phyloP scores from a whole-genome alignment of 495 filamentous ascomycete species.

The Penicillium coffeae region DNA sequence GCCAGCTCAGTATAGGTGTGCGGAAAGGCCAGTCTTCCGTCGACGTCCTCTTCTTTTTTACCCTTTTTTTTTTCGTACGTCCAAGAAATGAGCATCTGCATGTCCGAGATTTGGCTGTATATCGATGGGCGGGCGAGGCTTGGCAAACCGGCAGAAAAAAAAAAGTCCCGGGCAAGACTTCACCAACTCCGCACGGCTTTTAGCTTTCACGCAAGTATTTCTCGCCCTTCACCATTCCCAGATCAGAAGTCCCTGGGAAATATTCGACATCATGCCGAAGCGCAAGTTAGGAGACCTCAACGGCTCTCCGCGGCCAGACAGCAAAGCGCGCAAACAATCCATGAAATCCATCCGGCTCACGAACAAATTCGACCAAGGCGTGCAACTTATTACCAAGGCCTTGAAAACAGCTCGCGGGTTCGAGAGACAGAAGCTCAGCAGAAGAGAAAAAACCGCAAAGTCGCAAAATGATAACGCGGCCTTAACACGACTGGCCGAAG shows the following conservation, averaged over 20 bases:
- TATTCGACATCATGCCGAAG: constrained; percentile 38
- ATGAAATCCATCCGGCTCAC: constrained; percentile 42
- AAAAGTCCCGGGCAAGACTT: constrained; percentile 7
- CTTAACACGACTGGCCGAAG: constrained; percentile 60
- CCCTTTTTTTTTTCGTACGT: neutral
- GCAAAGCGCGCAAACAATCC: constrained; percentile 22
- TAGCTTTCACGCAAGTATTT: neutral
- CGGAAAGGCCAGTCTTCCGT: too few relatives aligned
- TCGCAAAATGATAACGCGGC: constrained; percentile 35
- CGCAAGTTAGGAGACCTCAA: constrained; percentile 42
- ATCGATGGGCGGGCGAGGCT: constrained; percentile 15
- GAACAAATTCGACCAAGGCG: constrained; percentile 54
- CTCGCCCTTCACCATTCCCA: neutral
- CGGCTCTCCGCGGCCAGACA: constrained; percentile 12
- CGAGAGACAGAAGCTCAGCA: constrained; percentile 82
- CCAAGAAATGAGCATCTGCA: neutral
- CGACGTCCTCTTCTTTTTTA: too few relatives aligned
- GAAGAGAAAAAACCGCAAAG: constrained; percentile 65
- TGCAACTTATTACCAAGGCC: constrained; percentile 58
- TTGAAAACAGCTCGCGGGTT: constrained; percentile 81
- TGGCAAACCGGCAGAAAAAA: constrained; percentile 23
- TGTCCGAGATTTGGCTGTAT: neutral
- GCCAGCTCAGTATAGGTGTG: too few relatives aligned
- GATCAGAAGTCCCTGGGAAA: neutral
- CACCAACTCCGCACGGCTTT: neutral